A percentile compares a stretch with the other conserved stretches of the same genome.
Evolutionary conservation across 176 grass and related monocot species (phyloP).

Genomic region (Saccharum spontaneum): DNA sequence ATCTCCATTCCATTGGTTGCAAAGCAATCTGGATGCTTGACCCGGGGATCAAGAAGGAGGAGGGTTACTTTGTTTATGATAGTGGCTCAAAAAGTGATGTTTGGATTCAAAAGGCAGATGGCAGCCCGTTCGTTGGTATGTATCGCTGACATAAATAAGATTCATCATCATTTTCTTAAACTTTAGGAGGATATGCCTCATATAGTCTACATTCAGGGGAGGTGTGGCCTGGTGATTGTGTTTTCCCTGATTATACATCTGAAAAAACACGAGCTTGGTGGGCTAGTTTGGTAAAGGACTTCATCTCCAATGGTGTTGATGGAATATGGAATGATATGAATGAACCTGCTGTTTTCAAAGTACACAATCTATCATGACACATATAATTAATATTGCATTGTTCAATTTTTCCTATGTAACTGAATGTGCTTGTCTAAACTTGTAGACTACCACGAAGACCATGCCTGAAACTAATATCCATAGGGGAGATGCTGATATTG

Average conservation of each 20-base stretch:
- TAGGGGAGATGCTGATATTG: slow-evolving; percentile 74
- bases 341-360: slow-evolving; percentile 88
- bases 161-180: not conserved
- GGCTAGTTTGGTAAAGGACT: slow-evolving; percentile 79
- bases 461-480: slow-evolving; percentile 93
- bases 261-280: slow-evolving; percentile 80
- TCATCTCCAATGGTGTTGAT: slow-evolving; percentile 80
- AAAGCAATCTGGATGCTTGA: slow-evolving; percentile 99
- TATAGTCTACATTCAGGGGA: slow-evolving; percentile 55
- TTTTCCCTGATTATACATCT: slow-evolving; percentile 93
- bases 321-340: slow-evolving; percentile 99
- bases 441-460: slow-evolving; percentile 89
- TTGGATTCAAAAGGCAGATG: slow-evolving; percentile 75
- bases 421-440: slow-evolving; percentile 21
- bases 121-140: slow-evolving; percentile 71
- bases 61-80: slow-evolving; percentile 82
- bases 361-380: slow-evolving; percentile 27
- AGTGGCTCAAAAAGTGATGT: slow-evolving; percentile 76
- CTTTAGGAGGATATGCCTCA: not conserved
- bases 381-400: slow-evolving; percentile 14
- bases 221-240: slow-evolving; percentile 96
- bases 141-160: slow-evolving; percentile 28
- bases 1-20: slow-evolving; percentile 73
- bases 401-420: slow-evolving; percentile 14
- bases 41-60: slow-evolving; percentile 86